phyloP scores from a whole-genome alignment of 768 basidiomycete species.

The Gymnopilus dilepis region DNA sequence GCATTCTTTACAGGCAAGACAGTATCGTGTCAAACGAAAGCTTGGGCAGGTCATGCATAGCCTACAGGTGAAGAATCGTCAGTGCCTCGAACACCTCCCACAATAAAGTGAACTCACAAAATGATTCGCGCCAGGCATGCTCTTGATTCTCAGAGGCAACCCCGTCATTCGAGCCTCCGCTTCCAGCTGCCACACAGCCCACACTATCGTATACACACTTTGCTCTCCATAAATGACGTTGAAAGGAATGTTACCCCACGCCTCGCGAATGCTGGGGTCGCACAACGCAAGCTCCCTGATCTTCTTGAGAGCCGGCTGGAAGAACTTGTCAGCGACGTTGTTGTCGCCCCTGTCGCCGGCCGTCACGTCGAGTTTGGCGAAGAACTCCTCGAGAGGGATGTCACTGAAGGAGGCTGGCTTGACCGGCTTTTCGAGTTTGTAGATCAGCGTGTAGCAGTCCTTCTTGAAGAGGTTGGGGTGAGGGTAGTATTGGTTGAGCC shows the following conservation, averaged over 20 bases:
- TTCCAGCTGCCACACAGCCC: slow-evolving; percentile 20
- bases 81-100: background rate
- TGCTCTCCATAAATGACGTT: slow-evolving; percentile 20
- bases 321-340: slow-evolving; percentile 4
- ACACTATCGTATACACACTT: slow-evolving; percentile 10
- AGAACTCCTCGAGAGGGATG: slow-evolving; percentile 12
- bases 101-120: slow-evolving; percentile 12
- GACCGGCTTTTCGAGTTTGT: slow-evolving; percentile 13
- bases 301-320: background rate
- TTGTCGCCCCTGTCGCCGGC: slow-evolving; percentile 14
- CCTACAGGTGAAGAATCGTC: background rate
- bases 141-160: slow-evolving; percentile 13
- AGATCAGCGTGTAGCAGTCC: slow-evolving; percentile 20
- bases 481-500: slow-evolving; percentile 26
- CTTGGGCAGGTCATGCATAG: background rate
- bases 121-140: slow-evolving; percentile 23
- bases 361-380: slow-evolving; percentile 17
- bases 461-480: slow-evolving; percentile 17
- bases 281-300: slow-evolving; percentile 11
- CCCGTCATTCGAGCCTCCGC: slow-evolving; percentile 11
- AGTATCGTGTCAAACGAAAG: background rate
- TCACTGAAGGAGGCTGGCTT: slow-evolving; percentile 13
- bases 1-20: too few species aligned
- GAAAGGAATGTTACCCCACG: slow-evolving; percentile 14
- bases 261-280: background rate